Percentiles rank a stretch among this genome's conserved stretches.
Evolutionary conservation across 495 filamentous ascomycete genomes (phyloP).

Genomic region (Daldinia concentrica): DNA sequence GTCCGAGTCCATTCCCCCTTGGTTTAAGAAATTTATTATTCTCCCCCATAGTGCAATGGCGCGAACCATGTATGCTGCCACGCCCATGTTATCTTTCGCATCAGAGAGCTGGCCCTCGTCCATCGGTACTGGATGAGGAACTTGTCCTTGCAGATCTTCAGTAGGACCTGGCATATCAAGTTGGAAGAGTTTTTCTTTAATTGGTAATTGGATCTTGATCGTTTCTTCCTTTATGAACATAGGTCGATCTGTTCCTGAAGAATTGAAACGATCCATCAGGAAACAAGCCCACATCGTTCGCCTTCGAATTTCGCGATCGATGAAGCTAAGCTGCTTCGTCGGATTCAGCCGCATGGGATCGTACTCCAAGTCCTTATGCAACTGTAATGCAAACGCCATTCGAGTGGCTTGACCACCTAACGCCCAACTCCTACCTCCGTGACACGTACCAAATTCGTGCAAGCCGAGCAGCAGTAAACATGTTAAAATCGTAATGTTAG

Average conservation of each 20-base stretch:
- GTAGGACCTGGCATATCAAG: slow-evolving; percentile 91
- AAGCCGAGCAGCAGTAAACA: slow-evolving; percentile 87
- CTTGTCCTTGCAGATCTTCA: slow-evolving; percentile 80
- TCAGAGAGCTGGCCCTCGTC: slow-evolving; percentile 71
- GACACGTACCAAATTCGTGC: slow-evolving; percentile 96
- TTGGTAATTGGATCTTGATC: slow-evolving; percentile 88
- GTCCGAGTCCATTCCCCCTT: slow-evolving; percentile 87
- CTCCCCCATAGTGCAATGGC: slow-evolving; percentile 88
- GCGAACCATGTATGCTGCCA: slow-evolving; percentile 90
- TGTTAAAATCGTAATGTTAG: slow-evolving; percentile 94
- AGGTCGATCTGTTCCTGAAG: slow-evolving; percentile 92
- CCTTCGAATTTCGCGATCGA: slow-evolving; percentile 90
- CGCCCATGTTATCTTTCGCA: slow-evolving; percentile 88
- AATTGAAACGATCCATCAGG: slow-evolving; percentile 96
- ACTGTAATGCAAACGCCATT: slow-evolving; percentile 95
- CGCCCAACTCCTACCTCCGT: slow-evolving; percentile 95
- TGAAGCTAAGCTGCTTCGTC: slow-evolving; percentile 79
- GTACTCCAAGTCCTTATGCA: slow-evolving; percentile 92
- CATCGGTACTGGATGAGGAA: slow-evolving; percentile 70
- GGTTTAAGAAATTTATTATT: slow-evolving; percentile 88
- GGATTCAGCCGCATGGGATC: slow-evolving; percentile 77
- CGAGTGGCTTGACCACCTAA: slow-evolving; percentile 92
- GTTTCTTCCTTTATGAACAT: slow-evolving; percentile 90
- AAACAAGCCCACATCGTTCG: slow-evolving; percentile 99
- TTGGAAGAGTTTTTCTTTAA: slow-evolving; percentile 88